These are phyloP conservation scores for Vicia sativa DNA, from an alignment of 306 rosid species.

Conservation along the genomic window DNA sequence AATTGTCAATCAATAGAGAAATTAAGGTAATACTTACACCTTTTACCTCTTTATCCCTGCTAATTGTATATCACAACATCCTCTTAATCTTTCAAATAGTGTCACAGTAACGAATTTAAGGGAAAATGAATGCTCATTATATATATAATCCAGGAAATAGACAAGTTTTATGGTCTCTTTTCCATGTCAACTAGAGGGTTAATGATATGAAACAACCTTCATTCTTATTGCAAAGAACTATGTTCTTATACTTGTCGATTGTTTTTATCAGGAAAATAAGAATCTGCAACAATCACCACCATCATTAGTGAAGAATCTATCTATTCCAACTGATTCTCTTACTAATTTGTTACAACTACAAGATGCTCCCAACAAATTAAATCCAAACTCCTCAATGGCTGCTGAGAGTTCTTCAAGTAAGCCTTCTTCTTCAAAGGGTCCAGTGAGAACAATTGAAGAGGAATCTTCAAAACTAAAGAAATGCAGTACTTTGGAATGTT, in stretches of 20 bases:
- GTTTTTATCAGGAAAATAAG: slow-evolving; percentile 1
- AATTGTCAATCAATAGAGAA: background rate
- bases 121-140: background rate
- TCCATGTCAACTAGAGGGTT: background rate
- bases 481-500: background rate
- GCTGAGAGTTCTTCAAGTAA: slow-evolving; percentile 9
- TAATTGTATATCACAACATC: background rate
- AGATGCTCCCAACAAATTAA: background rate
- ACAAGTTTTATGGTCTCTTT: background rate
- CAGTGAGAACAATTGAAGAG: too few relatives aligned
- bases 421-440: background rate
- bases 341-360: background rate
- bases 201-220: background rate
- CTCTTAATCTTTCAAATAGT: background rate
- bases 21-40: background rate
- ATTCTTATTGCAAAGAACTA: background rate
- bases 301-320: background rate
- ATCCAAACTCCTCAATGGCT: background rate
- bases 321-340: background rate
- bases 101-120: background rate
- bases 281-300: slow-evolving; percentile 4
- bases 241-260: background rate
- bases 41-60: background rate
- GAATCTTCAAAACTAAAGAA: background rate
- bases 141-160: too few relatives aligned